Evolutionary conservation across 306 rosid species (phyloP).

Genomic region (Purshia tridentata): DNA sequence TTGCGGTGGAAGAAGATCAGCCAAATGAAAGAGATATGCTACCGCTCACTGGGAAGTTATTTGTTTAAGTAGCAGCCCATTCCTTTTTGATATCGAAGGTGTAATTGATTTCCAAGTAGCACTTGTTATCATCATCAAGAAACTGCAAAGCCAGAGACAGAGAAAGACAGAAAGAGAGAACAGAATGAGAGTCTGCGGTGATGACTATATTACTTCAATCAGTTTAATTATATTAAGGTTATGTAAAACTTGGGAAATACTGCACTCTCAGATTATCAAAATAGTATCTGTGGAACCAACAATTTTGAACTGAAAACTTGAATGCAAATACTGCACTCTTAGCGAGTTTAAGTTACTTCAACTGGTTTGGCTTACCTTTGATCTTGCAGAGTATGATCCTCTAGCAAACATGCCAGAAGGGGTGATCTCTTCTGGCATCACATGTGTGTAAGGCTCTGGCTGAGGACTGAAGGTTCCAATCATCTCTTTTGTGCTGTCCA

Average conservation of each 20-base stretch:
- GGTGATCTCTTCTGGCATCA: constrained; percentile 53
- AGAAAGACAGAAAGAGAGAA: not conserved
- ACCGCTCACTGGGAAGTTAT: constrained; percentile 1
- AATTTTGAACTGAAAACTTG: not conserved
- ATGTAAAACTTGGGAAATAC: not conserved
- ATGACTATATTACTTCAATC: not conserved
- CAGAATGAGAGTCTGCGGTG: constrained; percentile 4
- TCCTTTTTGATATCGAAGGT: constrained; percentile 49
- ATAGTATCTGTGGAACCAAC: not conserved
- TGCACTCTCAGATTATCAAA: not conserved
- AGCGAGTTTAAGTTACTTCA: not conserved
- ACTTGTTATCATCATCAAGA: constrained; percentile 54
- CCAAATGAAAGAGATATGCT: constrained; percentile 14
- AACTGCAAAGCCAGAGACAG: constrained; percentile 31
- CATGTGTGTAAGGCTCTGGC: constrained; percentile 46
- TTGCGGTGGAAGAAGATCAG: constrained; percentile 26
- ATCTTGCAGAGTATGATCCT: constrained; percentile 49
- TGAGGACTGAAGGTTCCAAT: constrained; percentile 60
- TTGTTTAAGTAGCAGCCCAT: constrained; percentile 35
- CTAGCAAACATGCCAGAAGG: constrained; percentile 56
- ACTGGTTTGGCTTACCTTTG: constrained; percentile 34
- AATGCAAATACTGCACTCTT: not conserved
- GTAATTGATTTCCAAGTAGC: constrained; percentile 57
- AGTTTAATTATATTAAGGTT: not conserved
- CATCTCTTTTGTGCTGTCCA: constrained; percentile 54